Conservation (phyloP, 2,329 filamentous ascomycete species). For the Colletotrichum cereale region DNA sequence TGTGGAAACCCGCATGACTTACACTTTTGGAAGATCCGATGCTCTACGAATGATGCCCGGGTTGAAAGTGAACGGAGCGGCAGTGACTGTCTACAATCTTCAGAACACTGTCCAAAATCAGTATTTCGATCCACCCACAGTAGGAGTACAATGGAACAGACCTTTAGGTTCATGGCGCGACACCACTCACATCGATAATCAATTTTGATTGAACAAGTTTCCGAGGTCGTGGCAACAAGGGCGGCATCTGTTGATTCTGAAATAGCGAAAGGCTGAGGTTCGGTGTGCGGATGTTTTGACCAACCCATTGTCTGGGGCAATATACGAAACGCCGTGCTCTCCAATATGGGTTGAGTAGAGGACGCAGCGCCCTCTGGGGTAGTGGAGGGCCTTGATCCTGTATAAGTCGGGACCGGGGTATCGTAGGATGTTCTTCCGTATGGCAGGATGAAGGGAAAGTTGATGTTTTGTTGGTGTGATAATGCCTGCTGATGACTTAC, state of each 20-base stretch:
- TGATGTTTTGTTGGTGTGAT: no score
- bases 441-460: background rate
- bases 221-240: no score
- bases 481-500: background rate
- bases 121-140: background rate
- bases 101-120: background rate
- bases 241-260: no score
- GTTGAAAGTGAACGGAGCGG: background rate
- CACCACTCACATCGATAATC: no score
- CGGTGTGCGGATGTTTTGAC: background rate
- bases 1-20: background rate
- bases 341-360: background rate
- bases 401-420: background rate
- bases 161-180: background rate
- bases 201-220: no score
- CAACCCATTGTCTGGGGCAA: background rate
- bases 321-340: background rate
- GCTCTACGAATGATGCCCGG: background rate
- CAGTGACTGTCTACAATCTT: background rate
- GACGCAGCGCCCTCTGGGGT: no score
- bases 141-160: background rate
- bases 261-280: no score
- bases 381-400: background rate
- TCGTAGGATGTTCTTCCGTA: background rate
- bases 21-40: background rate